Conservation (phyloP, 1,284 basidiomycete genomes). For the Phylloboletellus chloephorus region DNA sequence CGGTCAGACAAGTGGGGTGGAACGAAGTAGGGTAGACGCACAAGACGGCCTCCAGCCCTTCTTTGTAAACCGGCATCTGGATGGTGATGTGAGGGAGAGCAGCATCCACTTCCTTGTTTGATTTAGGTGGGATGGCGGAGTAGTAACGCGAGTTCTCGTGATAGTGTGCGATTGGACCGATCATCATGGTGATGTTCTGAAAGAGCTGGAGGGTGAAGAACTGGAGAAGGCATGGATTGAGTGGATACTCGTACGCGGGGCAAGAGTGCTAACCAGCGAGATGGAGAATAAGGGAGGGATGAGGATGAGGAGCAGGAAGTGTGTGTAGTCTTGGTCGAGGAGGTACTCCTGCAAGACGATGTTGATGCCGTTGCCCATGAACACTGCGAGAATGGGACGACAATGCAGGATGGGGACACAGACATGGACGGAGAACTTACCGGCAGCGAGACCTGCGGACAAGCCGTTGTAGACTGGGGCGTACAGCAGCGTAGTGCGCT, state of each 20-base stretch:
- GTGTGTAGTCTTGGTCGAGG: conserved; percentile 57
- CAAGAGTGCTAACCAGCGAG: conserved; percentile 49
- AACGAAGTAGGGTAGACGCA: conserved; percentile 33
- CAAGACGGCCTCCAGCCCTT: conserved; percentile 65
- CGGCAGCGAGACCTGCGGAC: conserved; percentile 57
- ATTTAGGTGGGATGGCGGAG: conserved; percentile 52
- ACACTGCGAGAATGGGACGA: conserved; percentile 42
- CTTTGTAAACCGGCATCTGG: conserved; percentile 80
- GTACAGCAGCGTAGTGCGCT: conserved; percentile 59
- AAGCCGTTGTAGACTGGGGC: conserved; percentile 75
- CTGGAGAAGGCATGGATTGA: conserved; percentile 27
- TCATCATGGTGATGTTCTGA: conserved; percentile 52
- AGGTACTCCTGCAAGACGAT: conserved; percentile 61
- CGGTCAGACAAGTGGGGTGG: conserved; percentile 3
- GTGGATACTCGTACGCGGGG: conserved; percentile 3
- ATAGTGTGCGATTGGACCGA: conserved; percentile 73
- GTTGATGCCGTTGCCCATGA: conserved; percentile 53
- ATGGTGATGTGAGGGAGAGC: conserved; percentile 69
- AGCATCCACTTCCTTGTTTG: conserved; percentile 58
- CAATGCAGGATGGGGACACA: background rate
- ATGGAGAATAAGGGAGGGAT: conserved; percentile 70
- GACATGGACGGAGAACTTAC: conserved; percentile 36
- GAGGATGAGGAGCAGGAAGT: conserved; percentile 61
- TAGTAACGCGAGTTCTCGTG: conserved; percentile 71
- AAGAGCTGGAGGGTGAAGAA: conserved; percentile 64